phyloP scores from a whole-genome alignment of 495 filamentous ascomycete species.

The Aspergillus nanangensis region DNA sequence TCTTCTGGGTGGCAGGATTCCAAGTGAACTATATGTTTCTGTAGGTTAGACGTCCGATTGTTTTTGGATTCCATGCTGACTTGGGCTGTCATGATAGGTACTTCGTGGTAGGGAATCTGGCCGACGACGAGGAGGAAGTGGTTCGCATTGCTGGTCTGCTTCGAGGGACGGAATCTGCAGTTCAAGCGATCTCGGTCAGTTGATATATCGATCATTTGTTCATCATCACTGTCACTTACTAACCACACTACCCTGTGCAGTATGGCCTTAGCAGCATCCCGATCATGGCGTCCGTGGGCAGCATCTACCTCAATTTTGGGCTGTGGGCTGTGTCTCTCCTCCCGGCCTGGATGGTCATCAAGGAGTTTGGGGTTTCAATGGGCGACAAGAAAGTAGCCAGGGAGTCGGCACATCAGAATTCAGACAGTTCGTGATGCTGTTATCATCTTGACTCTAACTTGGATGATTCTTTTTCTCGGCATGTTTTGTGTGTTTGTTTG shows the following conservation, averaged over 20 bases:
- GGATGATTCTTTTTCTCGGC: no score
- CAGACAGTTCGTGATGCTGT: no score
- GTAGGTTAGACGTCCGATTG: slow-evolving; percentile 25
- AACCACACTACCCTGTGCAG: slow-evolving; percentile 15
- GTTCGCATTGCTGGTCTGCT: slow-evolving; percentile 58
- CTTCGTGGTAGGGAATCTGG: slow-evolving; percentile 58
- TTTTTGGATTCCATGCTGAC: slow-evolving; percentile 4
- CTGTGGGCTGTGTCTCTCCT: slow-evolving; percentile 53
- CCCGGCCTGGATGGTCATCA: slow-evolving; percentile 57
- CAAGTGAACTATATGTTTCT: slow-evolving; percentile 62
- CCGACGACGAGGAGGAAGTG: slow-evolving; percentile 49
- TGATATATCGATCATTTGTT: background rate
- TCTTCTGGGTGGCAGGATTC: slow-evolving; percentile 55
- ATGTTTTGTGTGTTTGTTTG: no score
- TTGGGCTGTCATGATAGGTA: slow-evolving; percentile 41
- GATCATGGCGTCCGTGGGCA: slow-evolving; percentile 55
- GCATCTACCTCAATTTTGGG: slow-evolving; percentile 59
- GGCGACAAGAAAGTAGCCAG: slow-evolving; percentile 37
- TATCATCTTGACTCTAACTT: no score
- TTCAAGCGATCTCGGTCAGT: slow-evolving; percentile 53
- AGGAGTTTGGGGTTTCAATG: slow-evolving; percentile 40
- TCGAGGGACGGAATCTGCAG: slow-evolving; percentile 58
- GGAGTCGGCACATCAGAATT: no score
- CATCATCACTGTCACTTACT: no score
- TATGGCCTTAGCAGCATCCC: slow-evolving; percentile 54